Base-by-base conservation (phyloP, 129 eudicot species). In the Pulicaria dysenterica region DNA sequence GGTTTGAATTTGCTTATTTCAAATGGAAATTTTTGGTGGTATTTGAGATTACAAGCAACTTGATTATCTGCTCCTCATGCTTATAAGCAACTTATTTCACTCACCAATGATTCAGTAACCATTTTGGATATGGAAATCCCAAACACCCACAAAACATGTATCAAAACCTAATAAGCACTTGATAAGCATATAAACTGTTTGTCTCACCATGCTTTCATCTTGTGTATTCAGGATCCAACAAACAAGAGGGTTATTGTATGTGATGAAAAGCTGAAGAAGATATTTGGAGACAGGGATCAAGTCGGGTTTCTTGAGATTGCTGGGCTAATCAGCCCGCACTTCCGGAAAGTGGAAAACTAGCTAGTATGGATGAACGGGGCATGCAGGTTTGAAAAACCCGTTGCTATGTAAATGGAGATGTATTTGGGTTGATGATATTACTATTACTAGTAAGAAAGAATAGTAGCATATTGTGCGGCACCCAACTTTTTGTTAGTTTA, bases 271-370 rank as follows among this genome's bases (percentile, higher is more conserved):
- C 88, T 91, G 85, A 91, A 91, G 91, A 79, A 41, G 62, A 85
- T 91, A 24, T 85, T 91, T 59, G 89, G 79, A 41, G 86, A 86
- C 50, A 91, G 55, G 85, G 95, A 85, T 12, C 89, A 83, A 19
- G 97, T 91, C 44, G 91, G 95, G 60, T 91, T 91, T 73, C 95
- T 91, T 12, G 97, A 91, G 87, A 86, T 91, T 77, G 97, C 95
- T 42, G 95, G 97, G 7, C 74, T 91, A 67, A 81, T 91, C 19
- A 87, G 82, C 65, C 91, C 95, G n/a, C 97, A 91, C 85, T 89
- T 89, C 49, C 70, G 63, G 37, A 84, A 87, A 78, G 82, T 36
- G 40, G 77, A 60, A 38, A 73, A 19, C 39, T 69, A 69, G 73
- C 39, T 69, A 24, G 31, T 24, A 24, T 24, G 1, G 31, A 24